phyloP scores from a whole-genome alignment of 305 asterid species.

The Fraxinus ornus region DNA sequence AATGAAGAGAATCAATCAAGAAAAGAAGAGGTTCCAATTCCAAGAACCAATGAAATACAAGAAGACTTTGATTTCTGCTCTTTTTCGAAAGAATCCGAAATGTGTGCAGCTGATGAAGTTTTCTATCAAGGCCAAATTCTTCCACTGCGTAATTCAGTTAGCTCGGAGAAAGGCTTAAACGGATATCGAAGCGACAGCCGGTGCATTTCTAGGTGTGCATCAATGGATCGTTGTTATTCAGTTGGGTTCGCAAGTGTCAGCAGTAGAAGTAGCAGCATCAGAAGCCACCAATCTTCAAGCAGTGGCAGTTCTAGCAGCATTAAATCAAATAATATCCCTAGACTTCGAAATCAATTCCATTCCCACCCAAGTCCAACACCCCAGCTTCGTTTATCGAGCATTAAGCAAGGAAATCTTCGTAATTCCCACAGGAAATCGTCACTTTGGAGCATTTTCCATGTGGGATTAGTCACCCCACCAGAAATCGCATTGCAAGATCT shows the following conservation, averaged over 20 bases:
- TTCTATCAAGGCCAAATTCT: conserved; percentile 77
- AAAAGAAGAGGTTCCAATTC: conserved; percentile 19
- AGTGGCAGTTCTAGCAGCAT: conserved; percentile 27
- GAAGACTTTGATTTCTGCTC: conserved; percentile 69
- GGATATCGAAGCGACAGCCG: background rate
- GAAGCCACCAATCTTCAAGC: conserved; percentile 59
- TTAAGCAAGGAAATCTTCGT: conserved; percentile 8
- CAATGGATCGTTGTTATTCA: conserved; percentile 47
- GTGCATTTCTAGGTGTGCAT: conserved; percentile 50
- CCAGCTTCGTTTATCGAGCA: conserved; percentile 31
- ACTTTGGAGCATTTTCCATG: conserved; percentile 56
- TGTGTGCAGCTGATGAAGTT: conserved; percentile 80
- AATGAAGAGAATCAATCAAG: conserved; percentile 26
- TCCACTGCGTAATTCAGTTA: conserved; percentile 56
- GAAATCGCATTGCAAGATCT: conserved; percentile 58
- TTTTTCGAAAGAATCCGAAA: conserved; percentile 46
- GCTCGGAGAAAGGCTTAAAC: conserved; percentile 35
- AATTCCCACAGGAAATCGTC: conserved; percentile 37
- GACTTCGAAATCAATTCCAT: conserved; percentile 48
- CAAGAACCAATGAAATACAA: conserved; percentile 5
- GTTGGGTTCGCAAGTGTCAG: conserved; percentile 49
- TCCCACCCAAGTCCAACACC: conserved; percentile 90
- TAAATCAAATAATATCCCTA: conserved; percentile 22
- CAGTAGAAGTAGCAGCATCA: conserved; percentile 61
- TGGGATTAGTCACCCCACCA: conserved; percentile 63